A percentile compares a stretch with the other conserved stretches of the same genome.
Evolutionary conservation across 257 asterid species (phyloP).

Genomic region (Scutellaria barbata): DNA sequence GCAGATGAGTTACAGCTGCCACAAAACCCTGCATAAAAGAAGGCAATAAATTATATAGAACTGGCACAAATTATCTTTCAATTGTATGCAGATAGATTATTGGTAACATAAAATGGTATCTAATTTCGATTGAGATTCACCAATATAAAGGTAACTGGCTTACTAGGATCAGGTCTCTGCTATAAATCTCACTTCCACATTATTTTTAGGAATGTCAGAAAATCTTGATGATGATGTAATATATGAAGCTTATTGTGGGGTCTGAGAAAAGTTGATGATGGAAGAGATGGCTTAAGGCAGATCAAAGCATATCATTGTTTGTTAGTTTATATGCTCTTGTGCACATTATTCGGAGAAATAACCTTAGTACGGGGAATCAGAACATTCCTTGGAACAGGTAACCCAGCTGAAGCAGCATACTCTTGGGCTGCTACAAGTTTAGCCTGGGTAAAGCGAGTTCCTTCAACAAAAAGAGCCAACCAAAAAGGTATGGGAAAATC

Average conservation of each 20-base stretch:
- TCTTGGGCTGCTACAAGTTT: conserved; percentile 77
- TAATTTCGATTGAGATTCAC: neutral
- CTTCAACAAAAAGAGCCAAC: conserved; percentile 84
- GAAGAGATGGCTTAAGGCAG: too few species aligned
- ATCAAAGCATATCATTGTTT: too few species aligned
- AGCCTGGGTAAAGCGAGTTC: conserved; percentile 75
- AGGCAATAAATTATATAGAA: conserved; percentile 14
- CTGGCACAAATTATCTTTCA: conserved; percentile 16
- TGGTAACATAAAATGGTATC: conserved; percentile 4
- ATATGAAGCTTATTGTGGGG: neutral
- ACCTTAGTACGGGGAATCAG: conserved; percentile 90
- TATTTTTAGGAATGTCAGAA: neutral
- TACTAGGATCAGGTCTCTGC: neutral
- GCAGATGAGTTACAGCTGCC: conserved; percentile 67
- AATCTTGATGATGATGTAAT: neutral
- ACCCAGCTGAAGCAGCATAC: conserved; percentile 61
- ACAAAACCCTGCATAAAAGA: conserved; percentile 74
- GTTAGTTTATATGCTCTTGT: neutral
- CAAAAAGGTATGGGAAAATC: conserved; percentile 73
- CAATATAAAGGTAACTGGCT: neutral
- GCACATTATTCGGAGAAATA: conserved; percentile 11
- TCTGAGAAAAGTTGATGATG: neutral
- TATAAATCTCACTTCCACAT: neutral
- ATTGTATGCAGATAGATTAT: conserved; percentile 5
- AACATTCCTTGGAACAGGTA: conserved; percentile 74